Evolutionary conservation across 805 yeast genomes (phyloP), one percentile per base, ranked within the genome.

Genomic region (Candida taoyuanica): DNA sequence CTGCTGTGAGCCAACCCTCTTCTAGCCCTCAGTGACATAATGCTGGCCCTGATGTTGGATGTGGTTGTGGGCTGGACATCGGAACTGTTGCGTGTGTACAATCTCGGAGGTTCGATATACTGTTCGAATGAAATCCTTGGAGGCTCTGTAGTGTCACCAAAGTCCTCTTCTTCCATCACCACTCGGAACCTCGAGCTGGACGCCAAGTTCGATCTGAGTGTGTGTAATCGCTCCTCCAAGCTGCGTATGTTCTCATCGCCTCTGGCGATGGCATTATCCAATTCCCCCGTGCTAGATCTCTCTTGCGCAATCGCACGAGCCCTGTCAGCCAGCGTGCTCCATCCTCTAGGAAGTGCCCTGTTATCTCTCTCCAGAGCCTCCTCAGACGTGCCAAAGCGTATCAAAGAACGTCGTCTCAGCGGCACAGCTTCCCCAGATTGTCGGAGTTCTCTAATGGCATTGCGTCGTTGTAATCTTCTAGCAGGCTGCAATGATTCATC

Each of bases 391-490:
- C 7, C 6, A 29, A 14, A 15, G 12, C 32, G 18, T 6, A 7
- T 26, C 20, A 34, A 19, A 5, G 31, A 28, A 3, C 37, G 37
- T 17, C 26, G 20, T 3, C 27, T 24, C 11, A 34, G 37, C 12
- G 37, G 37, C 3, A 28, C 37, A 15, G 37, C 31, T 17, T 34
- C 37, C 5, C 32, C 37, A 5, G 27, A 31, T 3, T 20, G 32
- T 14, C 37, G 36, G 2, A 40, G 36, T n/a, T 35, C 37, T 17
- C 44, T 30, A 33, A 40, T 40, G 23, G 44, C 44, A 15, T 40
- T 40, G n/a, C 38, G 32, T 21, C 44, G 18, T 15, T 33, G 40
- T 6, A 40, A 31, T 11, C 44, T 19, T 23, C 40, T 25, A 12
- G 38, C 38, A 3, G 44, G 40, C 13, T 40, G 40, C 3, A 36